Conservation (phyloP, 139 green algal genomes). For the Asterochloris erici region DNA sequence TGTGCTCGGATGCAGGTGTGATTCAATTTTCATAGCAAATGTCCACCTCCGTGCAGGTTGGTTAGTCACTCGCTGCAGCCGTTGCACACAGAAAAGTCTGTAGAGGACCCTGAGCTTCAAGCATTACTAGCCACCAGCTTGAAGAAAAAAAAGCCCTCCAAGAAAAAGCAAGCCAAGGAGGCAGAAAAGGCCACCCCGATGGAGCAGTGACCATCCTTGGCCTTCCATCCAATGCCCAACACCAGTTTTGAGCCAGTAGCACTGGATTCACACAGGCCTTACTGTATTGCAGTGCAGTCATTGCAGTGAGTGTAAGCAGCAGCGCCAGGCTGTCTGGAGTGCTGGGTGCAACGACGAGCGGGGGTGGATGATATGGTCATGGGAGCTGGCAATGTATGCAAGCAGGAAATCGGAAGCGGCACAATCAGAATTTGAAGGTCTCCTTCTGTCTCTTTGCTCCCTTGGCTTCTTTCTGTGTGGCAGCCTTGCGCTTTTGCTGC, state of each 20-base stretch:
- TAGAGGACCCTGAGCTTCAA: slow-evolving; percentile 52
- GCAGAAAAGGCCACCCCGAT: background rate
- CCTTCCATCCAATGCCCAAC: too few species aligned
- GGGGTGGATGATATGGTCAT: too few species aligned
- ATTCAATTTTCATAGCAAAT: background rate
- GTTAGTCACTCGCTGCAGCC: slow-evolving; percentile 51
- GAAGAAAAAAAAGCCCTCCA: slow-evolving; percentile 56
- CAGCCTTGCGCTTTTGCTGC: slow-evolving; percentile 78
- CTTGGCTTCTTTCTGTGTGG: slow-evolving; percentile 46
- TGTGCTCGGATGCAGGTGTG: background rate
- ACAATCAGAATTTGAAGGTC: slow-evolving; percentile 65
- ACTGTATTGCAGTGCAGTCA: background rate
- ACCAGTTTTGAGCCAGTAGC: too few species aligned
- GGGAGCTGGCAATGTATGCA: too few species aligned
- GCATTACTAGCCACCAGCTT: slow-evolving; percentile 43
- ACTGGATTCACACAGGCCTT: background rate
- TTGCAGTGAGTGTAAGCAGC: too few species aligned
- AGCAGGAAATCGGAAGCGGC: too few species aligned
- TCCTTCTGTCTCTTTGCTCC: slow-evolving; percentile 69
- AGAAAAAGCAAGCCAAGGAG: slow-evolving; percentile 62
- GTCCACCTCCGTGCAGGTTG: background rate
- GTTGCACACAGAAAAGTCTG: slow-evolving; percentile 70
- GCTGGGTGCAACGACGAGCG: too few species aligned
- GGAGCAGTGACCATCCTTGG: background rate
- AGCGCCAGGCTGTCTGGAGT: too few species aligned